Base-by-base conservation (phyloP, 2,329 filamentous ascomycete species). In the Thelonectria discophora region DNA sequence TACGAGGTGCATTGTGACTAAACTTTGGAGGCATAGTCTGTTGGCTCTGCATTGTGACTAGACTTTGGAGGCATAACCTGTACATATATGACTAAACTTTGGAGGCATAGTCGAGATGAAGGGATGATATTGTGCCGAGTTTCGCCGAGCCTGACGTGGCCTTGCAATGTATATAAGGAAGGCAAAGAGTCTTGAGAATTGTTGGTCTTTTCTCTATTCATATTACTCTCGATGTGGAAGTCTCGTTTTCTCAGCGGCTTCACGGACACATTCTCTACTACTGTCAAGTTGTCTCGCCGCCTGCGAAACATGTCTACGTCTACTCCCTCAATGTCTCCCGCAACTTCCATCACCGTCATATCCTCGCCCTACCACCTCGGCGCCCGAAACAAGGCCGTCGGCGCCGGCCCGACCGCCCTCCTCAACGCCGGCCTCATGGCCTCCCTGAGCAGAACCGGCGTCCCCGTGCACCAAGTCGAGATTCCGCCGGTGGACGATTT, bases 311-410 rank as follows among this genome's bases (percentile, higher is more conserved):
- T n/a, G n/a, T n/a, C n/a, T n/a, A n/a, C n/a, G n/a, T n/a, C n/a
- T n/a, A n/a, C n/a, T n/a, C n/a, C n/a, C n/a, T n/a, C n/a, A n/a
- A 64, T 64, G 64, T 1, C 51, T 15, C 55, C 55, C 17, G 55
- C 60, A 42, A 59, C 58, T 13, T 75, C 72, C 18, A 66, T 77
- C 53, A 75, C 75, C 8, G 59, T 79, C 55, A 77, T 79, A 55
- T 72, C 73, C 27, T 76, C 75, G 0, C 79, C 78, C 0, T 80
- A 79, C 68, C 78, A 80, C 52, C 73, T 77, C 52, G 77, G 78
- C 37, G 58, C 74, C 32, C 72, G 69, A 40, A 68, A 78, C 55
- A 72, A 75, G 47, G 73, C 74, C 6, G 75, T 79, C 13, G 77
- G 78, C 55, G 73, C 70, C n/a, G 78, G 78, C 2, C 77, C 77